Percentiles rank a stretch among this genome's conserved stretches.
These are phyloP conservation scores for Abrus pulchellus DNA, from an alignment of 306 rosid species.

Conservation along the genomic window DNA sequence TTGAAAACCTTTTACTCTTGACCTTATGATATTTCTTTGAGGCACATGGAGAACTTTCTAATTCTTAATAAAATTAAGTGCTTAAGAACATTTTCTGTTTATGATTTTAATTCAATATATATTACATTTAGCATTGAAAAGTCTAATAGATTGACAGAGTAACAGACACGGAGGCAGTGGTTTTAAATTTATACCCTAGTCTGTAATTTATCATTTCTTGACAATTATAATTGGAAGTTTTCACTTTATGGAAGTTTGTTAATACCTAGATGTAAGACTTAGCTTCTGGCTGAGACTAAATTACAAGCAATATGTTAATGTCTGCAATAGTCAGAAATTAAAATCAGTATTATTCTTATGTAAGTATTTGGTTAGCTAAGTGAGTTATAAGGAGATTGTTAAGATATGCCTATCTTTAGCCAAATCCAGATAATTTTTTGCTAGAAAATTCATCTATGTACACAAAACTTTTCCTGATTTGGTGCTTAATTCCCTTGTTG, in stretches of 20 bases:
- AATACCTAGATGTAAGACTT: constrained; percentile 6
- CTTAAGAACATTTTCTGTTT: constrained; percentile 1
- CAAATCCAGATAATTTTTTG: neutral
- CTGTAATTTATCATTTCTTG: neutral
- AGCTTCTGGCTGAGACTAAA: neutral
- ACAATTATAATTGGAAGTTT: neutral
- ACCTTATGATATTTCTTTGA: constrained; percentile 12
- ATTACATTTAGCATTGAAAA: neutral
- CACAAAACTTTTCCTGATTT: constrained; percentile 27
- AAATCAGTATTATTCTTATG: neutral
- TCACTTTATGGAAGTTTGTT: neutral
- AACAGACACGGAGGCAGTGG: constrained; percentile 10
- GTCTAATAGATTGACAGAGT: neutral
- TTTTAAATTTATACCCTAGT: constrained; percentile 15
- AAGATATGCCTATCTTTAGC: neutral
- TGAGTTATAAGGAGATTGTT: neutral
- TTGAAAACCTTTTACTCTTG: neutral
- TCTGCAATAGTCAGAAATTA: constrained; percentile 4
- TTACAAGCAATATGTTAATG: neutral
- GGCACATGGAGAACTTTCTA: constrained; percentile 18
- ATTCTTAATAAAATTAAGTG: constrained; percentile 13
- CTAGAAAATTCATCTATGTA: neutral
- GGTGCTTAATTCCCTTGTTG: constrained; percentile 27
- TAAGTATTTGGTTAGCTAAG: neutral
- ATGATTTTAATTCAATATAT: neutral